Evolutionary conservation across 176 grass and related monocot species (phyloP).

Genomic region (Cenchrus purpureus): DNA sequence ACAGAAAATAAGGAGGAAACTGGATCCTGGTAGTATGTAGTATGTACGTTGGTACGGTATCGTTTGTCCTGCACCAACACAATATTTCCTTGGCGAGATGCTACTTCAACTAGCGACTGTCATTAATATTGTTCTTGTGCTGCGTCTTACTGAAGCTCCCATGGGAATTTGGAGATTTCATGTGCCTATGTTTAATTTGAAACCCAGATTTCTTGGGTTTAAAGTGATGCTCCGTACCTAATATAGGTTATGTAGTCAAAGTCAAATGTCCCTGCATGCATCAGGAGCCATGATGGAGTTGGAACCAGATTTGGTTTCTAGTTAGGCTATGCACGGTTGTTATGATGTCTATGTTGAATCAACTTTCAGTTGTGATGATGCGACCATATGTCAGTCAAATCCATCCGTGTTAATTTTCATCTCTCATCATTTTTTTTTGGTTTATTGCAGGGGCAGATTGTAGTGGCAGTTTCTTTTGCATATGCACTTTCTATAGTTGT

Average conservation of each 20-base stretch:
- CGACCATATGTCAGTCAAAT: constrained; percentile 15
- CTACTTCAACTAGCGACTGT: not conserved
- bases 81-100: not conserved
- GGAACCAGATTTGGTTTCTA: constrained; percentile 36
- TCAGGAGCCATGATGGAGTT: constrained; percentile 22
- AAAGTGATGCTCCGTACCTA: constrained; percentile 37
- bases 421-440: constrained; percentile 22
- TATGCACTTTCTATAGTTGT: not conserved
- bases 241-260: constrained; percentile 21
- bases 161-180: not conserved
- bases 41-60: not conserved
- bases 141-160: constrained; percentile 1
- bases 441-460: constrained; percentile 40
- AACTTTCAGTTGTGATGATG: constrained; percentile 5
- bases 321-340: constrained; percentile 29
- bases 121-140: not conserved
- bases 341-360: constrained; percentile 39
- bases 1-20: not conserved
- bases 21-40: not conserved
- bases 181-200: constrained; percentile 1
- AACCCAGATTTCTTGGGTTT: constrained; percentile 31
- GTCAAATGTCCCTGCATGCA: constrained; percentile 20
- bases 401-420: not conserved
- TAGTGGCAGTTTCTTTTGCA: constrained; percentile 10
- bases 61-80: not conserved